Base-by-base conservation (phyloP, 495 filamentous ascomycete species). In the Xylaria flabelliformis region DNA sequence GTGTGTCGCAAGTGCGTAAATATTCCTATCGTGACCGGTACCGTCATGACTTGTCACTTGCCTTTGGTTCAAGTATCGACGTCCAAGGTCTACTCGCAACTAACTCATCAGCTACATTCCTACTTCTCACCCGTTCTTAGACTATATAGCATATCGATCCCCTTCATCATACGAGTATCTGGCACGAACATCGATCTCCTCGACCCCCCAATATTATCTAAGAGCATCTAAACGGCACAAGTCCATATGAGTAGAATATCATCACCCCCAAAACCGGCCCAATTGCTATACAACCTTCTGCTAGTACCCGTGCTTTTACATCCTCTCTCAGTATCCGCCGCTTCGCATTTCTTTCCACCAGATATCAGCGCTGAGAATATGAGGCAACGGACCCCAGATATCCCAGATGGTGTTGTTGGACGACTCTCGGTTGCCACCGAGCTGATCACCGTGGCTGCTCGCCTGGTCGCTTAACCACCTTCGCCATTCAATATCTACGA, bases 391-490 rank as follows among this genome's bases (percentile, higher is more conserved):
- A 3, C 69, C 69, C 69, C 69, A 71, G 19, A 32, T 15, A n/a
- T 36, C 24, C 50, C 64, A 67, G 50, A 19, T 36, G 8, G 21
- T 19, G 36, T 64, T 48, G 48, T 44, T 21, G 6, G 46, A 64
- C 26, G 46, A 17, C 17, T 44, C 46, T 46, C 17, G 34, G 29
- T 42, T 36, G 46, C 32, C 13, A 15, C 59, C 50, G 12, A 48
- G 26, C 44, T 24, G 46, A 29, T 70, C 69, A 9, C 26, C 58
- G 42, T 72, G 70, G 1, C 29, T 19, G 5, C 72, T 51, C 1
- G 65, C 71, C 61, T 74, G 75, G 44, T 77, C 75, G 39, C 77
- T 70, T 24, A 79, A 61, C 77, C 77, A 79, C 56, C 42, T 63
- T 24, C 70, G 73, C 77, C 77, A 79, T 66, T 75, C 74, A 1